These are phyloP conservation scores for Mediolabrus comicus DNA, from an alignment of 108 stramenopile genomes.

Conservation along the genomic window DNA sequence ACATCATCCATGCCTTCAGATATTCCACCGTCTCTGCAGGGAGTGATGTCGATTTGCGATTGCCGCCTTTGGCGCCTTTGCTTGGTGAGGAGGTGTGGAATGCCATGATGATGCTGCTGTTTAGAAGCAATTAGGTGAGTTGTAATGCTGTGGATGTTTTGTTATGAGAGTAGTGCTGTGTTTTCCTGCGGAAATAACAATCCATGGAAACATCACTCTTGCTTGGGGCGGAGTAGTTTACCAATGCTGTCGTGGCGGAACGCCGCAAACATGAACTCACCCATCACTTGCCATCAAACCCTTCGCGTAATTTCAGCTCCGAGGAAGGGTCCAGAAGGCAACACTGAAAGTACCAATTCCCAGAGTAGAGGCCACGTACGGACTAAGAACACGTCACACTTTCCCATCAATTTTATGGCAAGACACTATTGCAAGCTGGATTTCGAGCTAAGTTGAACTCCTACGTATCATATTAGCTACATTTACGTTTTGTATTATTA, in stretches of 20 bases:
- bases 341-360: background rate
- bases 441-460: too few relatives aligned
- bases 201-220: too few relatives aligned
- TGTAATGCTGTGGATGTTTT: background rate
- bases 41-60: constrained; percentile 62
- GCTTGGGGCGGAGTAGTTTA: too few relatives aligned
- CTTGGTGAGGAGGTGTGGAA: background rate
- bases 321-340: background rate
- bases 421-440: too few relatives aligned
- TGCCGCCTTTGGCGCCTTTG: background rate
- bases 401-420: too few relatives aligned
- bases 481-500: too few relatives aligned
- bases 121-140: background rate
- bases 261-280: background rate
- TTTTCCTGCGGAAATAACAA: too few relatives aligned
- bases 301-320: background rate
- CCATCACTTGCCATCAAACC: too few relatives aligned
- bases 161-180: background rate
- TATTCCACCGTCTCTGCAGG: constrained; percentile 86
- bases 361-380: too few relatives aligned
- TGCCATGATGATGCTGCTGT: background rate
- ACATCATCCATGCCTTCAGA: constrained; percentile 91
- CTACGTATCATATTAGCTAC: too few relatives aligned
- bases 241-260: background rate
- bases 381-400: too few relatives aligned